These are phyloP conservation scores for Amaranthus cruentus DNA, from an alignment of 148 eudicot genomes.

Conservation along the genomic window DNA sequence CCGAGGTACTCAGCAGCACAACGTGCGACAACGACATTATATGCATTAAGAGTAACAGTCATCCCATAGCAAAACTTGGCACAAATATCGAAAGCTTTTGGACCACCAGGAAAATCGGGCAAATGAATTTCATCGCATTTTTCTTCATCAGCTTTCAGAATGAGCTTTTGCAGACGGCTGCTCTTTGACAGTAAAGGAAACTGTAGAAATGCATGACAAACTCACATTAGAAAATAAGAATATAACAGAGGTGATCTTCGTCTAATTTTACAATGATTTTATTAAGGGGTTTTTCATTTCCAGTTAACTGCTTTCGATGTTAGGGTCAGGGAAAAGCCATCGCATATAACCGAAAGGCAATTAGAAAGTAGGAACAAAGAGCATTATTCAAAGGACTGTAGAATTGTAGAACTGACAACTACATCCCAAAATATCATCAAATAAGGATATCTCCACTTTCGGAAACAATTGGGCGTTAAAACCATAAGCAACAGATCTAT, in stretches of 20 bases:
- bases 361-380: not conserved
- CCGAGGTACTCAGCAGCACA: slow-evolving; percentile 89
- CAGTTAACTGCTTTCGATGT: no score
- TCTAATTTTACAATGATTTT: not conserved
- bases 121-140: slow-evolving; percentile 48
- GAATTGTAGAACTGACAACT: not conserved
- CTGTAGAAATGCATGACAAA: slow-evolving; percentile 33
- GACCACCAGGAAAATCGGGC: slow-evolving; percentile 67
- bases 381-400: not conserved
- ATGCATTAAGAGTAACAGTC: slow-evolving; percentile 67
- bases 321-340: not conserved
- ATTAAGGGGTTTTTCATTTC: not conserved
- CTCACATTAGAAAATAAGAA: not conserved
- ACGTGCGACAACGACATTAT: slow-evolving; percentile 81
- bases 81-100: slow-evolving; percentile 78
- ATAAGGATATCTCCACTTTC: no score
- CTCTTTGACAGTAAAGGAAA: slow-evolving; percentile 89
- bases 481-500: no score
- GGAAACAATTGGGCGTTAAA: no score
- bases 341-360: not conserved
- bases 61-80: slow-evolving; percentile 89
- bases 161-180: slow-evolving; percentile 56
- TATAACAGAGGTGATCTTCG: not conserved
- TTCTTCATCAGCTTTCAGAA: slow-evolving; percentile 50
- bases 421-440: not conserved